These are phyloP conservation scores for Rheum nobile DNA, from an alignment of 148 eudicot species.

Conservation along the genomic window DNA sequence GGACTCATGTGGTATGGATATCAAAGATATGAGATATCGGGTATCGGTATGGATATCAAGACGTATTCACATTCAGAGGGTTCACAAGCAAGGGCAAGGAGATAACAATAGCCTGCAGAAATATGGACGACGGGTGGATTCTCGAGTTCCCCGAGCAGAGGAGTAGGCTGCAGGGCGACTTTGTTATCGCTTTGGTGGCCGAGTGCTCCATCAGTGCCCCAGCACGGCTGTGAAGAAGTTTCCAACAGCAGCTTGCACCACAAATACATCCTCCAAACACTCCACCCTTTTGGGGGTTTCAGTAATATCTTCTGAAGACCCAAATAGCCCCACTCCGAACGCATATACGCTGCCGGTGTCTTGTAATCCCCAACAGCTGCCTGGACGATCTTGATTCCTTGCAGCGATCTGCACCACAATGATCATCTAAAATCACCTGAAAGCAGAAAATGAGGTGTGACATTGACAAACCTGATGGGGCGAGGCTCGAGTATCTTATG, in stretches of 20 bases:
- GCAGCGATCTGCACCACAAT: conserved; percentile 63
- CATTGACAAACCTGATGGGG: conserved; percentile 65
- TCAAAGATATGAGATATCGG: too few relatives aligned
- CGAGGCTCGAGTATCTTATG: conserved; percentile 36
- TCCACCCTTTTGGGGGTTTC: conserved; percentile 60
- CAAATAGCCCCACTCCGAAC: conserved; percentile 78
- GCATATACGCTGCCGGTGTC: conserved; percentile 72
- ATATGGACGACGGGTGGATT: conserved; percentile 75
- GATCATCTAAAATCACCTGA: too few relatives aligned
- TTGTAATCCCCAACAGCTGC: conserved; percentile 74
- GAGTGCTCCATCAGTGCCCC: conserved; percentile 62
- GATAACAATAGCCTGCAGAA: conserved; percentile 89
- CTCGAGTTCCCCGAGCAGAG: conserved; percentile 75
- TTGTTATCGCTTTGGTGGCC: conserved; percentile 73
- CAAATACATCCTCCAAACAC: conserved; percentile 75
- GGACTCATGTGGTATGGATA: not conserved
- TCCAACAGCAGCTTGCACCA: conserved; percentile 91
- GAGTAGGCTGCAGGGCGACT: conserved; percentile 48
- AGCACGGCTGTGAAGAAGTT: conserved; percentile 83
- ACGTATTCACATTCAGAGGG: conserved; percentile 76
- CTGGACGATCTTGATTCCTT: conserved; percentile 81
- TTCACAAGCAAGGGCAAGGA: conserved; percentile 82
- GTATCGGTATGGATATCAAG: too few relatives aligned
- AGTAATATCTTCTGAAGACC: conserved; percentile 56
- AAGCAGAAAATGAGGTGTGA: too few relatives aligned